Conservation (phyloP, 768 basidiomycete genomes). For the Kwoniella europaea region DNA sequence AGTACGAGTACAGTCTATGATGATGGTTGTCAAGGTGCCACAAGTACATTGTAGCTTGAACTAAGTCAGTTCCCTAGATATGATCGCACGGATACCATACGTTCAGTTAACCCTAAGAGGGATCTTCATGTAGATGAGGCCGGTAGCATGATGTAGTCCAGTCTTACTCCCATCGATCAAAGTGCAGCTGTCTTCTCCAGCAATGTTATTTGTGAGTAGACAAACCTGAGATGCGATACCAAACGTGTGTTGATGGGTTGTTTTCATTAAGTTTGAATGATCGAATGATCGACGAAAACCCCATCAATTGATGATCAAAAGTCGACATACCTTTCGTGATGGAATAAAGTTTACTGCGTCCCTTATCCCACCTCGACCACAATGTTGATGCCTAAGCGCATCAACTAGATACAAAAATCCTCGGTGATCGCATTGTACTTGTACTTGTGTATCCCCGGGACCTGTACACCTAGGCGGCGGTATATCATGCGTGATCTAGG, state of each 20-base stretch:
- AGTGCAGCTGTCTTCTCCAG: too few species aligned
- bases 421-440: background rate
- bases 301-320: too few species aligned
- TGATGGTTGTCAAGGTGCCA: conserved; percentile 1
- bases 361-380: background rate
- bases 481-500: background rate
- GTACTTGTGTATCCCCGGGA: background rate
- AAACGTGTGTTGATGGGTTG: too few species aligned
- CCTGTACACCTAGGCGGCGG: background rate
- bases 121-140: too few species aligned
- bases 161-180: too few species aligned
- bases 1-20: background rate
- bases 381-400: background rate
- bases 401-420: too few species aligned
- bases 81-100: background rate
- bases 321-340: background rate
- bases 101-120: background rate
- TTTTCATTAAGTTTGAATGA: too few species aligned
- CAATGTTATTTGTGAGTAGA: too few species aligned
- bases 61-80: conserved; percentile 14
- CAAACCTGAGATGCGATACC: too few species aligned
- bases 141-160: too few species aligned
- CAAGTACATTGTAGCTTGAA: background rate
- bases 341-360: background rate
- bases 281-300: too few species aligned